Conservation (phyloP, 805 yeast genomes). For the Saturnispora galanensis region DNA sequence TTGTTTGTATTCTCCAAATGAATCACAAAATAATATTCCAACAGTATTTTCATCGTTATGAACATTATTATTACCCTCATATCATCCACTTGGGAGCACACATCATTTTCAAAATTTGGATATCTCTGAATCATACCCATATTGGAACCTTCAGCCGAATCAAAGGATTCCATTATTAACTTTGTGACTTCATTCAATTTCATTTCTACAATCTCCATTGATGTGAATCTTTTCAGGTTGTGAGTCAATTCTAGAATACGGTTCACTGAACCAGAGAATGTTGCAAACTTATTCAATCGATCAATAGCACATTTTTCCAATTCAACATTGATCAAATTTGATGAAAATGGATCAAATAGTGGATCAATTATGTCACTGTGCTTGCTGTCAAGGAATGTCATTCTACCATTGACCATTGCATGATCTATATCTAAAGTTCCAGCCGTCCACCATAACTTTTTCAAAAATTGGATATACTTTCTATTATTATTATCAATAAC, state of each 20-base stretch:
- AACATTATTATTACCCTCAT: constrained; percentile 6
- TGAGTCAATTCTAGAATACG: constrained; percentile 18
- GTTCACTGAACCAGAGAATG: constrained; percentile 13
- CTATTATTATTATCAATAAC: constrained; percentile 6
- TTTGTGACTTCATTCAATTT: constrained; percentile 11
- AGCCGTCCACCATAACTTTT: constrained; percentile 22
- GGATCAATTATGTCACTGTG: constrained; percentile 13
- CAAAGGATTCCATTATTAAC: constrained; percentile 4
- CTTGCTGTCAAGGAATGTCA: constrained; percentile 13
- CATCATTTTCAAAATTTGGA: background rate
- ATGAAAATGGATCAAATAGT: constrained; percentile 10
- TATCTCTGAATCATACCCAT: constrained; percentile 1
- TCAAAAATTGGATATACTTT: constrained; percentile 21
- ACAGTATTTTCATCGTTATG: constrained; percentile 3
- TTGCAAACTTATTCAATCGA: constrained; percentile 14
- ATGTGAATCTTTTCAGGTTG: constrained; percentile 14
- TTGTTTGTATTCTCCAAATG: constrained; percentile 12
- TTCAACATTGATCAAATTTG: constrained; percentile 13
- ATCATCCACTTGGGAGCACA: constrained; percentile 6
- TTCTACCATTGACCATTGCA: constrained; percentile 17
- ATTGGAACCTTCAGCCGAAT: background rate
- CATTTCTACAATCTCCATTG: constrained; percentile 17
- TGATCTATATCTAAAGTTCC: constrained; percentile 19
- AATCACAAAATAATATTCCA: constrained; percentile 14
- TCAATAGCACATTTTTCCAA: constrained; percentile 16